These are phyloP conservation scores for Eucalyptus dawsonii DNA, from an alignment of 345 rosid species.

Conservation along the genomic window DNA sequence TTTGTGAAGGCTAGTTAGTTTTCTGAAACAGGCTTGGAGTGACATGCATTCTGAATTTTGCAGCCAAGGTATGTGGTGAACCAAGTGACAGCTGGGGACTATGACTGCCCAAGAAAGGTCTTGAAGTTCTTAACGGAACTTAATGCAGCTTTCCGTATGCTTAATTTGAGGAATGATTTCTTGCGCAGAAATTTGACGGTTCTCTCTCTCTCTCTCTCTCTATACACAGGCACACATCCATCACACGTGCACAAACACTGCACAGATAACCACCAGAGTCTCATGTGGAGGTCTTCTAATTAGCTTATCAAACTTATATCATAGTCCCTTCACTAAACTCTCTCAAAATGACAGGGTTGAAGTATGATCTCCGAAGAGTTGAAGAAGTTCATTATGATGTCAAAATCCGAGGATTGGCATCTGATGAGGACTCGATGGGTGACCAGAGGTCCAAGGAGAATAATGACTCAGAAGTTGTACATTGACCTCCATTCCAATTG, in stretches of 20 bases:
- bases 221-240: neutral
- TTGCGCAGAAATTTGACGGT: constrained; percentile 96
- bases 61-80: constrained; percentile 95
- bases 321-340: neutral
- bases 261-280: neutral
- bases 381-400: constrained; percentile 90
- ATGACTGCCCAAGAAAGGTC: constrained; percentile 86
- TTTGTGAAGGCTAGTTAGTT: neutral
- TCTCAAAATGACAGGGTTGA: constrained; percentile 43
- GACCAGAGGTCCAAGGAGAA: neutral
- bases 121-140: constrained; percentile 81
- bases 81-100: constrained; percentile 83
- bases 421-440: constrained; percentile 19
- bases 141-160: constrained; percentile 83
- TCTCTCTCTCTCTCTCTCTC: neutral
- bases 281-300: neutral
- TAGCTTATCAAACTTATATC: neutral
- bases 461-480: neutral
- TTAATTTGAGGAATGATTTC: constrained; percentile 91
- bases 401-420: constrained; percentile 65
- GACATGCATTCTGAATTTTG: neutral
- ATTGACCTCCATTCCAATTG: neutral
- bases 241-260: neutral
- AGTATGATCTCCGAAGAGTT: constrained; percentile 71
- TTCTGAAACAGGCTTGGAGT: neutral